These are phyloP conservation scores for Rhododendron ferrugineum DNA, from an alignment of 148 eudicot genomes.

Conservation along the genomic window DNA sequence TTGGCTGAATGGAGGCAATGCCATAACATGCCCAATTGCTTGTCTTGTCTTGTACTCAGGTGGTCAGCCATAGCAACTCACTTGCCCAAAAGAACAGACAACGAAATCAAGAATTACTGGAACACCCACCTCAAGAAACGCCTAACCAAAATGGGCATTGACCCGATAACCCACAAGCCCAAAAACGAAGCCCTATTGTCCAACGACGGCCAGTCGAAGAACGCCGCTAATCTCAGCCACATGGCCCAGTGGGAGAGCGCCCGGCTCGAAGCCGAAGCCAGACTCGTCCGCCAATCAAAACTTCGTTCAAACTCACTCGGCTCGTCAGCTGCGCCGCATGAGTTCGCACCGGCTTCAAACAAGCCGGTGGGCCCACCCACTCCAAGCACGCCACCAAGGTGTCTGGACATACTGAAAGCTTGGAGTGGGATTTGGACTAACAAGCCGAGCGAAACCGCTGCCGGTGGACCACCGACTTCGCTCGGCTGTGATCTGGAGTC, in stretches of 20 bases:
- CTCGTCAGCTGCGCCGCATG: background rate
- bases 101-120: constrained; percentile 94
- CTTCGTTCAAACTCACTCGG: constrained; percentile 29
- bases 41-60: constrained; percentile 33
- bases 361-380: constrained; percentile 14
- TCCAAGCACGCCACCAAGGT: constrained; percentile 23
- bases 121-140: constrained; percentile 89
- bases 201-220: constrained; percentile 44
- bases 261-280: constrained; percentile 88
- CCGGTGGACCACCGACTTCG: constrained; percentile 2
- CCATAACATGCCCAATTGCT: background rate
- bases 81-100: constrained; percentile 85
- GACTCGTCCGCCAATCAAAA: constrained; percentile 73
- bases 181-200: constrained; percentile 57
- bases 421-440: constrained; percentile 38
- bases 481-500: constrained; percentile 37
- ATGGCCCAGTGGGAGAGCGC: constrained; percentile 99
- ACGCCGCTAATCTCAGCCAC: constrained; percentile 79
- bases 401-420: constrained; percentile 54
- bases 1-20: background rate
- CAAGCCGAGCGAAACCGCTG: constrained; percentile 12
- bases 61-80: constrained; percentile 99
- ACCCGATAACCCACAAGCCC: constrained; percentile 91
- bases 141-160: constrained; percentile 80
- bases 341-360: constrained; percentile 6